phyloP scores from a whole-genome alignment of 1,284 basidiomycete species.

The Puccinia hordei region DNA sequence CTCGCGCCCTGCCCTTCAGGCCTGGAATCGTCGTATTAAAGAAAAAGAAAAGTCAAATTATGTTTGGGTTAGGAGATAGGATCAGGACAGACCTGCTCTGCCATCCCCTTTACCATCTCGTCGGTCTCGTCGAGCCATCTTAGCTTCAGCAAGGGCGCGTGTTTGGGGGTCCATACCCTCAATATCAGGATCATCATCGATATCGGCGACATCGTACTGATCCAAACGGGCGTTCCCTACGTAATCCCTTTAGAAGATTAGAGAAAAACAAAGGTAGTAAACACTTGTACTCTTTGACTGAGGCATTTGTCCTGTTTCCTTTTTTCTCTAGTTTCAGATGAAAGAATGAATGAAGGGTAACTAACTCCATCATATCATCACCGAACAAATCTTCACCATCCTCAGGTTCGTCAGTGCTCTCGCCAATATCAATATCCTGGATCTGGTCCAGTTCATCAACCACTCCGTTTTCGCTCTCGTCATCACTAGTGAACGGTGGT shows the following conservation, averaged over 20 bases:
- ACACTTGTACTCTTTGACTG: background rate
- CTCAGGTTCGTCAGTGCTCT: conserved; percentile 65
- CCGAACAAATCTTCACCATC: conserved; percentile 94
- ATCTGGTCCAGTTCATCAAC: conserved; percentile 67
- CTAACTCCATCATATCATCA: conserved; percentile 73
- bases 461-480: conserved; percentile 42
- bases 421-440: conserved; percentile 63
- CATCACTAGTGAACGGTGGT: conserved; percentile 48
- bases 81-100: background rate
- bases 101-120: conserved; percentile 70
- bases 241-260: conserved; percentile 78
- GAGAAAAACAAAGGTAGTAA: background rate
- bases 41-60: conserved; percentile 63
- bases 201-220: conserved; percentile 78
- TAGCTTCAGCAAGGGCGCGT: conserved; percentile 80
- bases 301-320: no score
- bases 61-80: conserved; percentile 52
- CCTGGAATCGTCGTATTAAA: conserved; percentile 51
- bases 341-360: conserved; percentile 52
- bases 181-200: conserved; percentile 80
- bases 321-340: no score
- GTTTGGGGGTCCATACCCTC: conserved; percentile 73
- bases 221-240: conserved; percentile 79
- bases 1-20: conserved; percentile 67
- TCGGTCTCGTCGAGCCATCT: conserved; percentile 85